Evolutionary conservation across 2,329 filamentous ascomycete genomes (phyloP).

Genomic region (Fusarium protoensiforme): DNA sequence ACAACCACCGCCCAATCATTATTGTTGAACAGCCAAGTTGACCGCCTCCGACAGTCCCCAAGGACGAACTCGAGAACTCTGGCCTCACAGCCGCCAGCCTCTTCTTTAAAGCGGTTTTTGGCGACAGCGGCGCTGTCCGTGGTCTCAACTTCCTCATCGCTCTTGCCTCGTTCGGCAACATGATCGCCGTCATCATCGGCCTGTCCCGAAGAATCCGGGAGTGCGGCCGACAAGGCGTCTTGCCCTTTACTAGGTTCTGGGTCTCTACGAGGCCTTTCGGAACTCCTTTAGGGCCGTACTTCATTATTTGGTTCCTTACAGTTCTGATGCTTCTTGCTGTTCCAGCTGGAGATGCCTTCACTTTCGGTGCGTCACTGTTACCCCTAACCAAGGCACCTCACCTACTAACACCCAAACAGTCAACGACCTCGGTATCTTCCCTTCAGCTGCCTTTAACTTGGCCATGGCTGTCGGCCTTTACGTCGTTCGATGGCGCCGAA

Average conservation of each 20-base stretch:
- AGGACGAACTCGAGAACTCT: slow-evolving; percentile 61
- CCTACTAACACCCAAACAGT: slow-evolving; percentile 50
- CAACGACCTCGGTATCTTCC: slow-evolving; percentile 69
- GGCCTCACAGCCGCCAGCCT: slow-evolving; percentile 65
- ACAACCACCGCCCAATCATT: neutral
- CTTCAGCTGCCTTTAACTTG: slow-evolving; percentile 66
- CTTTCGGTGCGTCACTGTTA: slow-evolving; percentile 58
- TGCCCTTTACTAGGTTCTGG: slow-evolving; percentile 69
- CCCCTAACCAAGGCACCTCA: neutral
- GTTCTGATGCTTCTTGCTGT: slow-evolving; percentile 69
- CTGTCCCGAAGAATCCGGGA: slow-evolving; percentile 68
- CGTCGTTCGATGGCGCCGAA: slow-evolving; percentile 66
- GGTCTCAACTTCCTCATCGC: slow-evolving; percentile 68
- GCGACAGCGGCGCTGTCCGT: slow-evolving; percentile 51
- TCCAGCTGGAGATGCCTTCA: slow-evolving; percentile 73
- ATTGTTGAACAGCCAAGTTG: neutral
- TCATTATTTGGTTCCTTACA: slow-evolving; percentile 67
- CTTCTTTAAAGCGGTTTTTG: slow-evolving; percentile 70
- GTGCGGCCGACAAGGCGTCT: slow-evolving; percentile 69
- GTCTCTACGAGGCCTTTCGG: slow-evolving; percentile 71
- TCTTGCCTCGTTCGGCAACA: slow-evolving; percentile 67
- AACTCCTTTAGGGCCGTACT: slow-evolving; percentile 69
- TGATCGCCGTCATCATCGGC: slow-evolving; percentile 66
- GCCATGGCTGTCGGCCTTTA: slow-evolving; percentile 68
- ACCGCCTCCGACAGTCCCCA: slow-evolving; percentile 47